Evolutionary conservation across 257 asterid species (phyloP).

Genomic region (Euphrasia confusa): DNA sequence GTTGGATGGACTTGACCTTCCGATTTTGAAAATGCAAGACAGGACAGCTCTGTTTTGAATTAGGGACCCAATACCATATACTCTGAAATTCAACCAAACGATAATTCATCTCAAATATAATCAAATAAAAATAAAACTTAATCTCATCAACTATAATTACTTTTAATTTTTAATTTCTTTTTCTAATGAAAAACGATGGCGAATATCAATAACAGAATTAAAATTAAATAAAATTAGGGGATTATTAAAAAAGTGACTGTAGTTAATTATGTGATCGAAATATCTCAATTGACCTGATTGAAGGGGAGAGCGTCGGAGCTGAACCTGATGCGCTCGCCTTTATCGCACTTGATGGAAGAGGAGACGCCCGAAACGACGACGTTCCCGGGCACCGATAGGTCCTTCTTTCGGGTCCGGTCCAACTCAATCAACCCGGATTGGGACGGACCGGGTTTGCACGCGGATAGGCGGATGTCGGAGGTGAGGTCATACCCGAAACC

Average conservation of each 20-base stretch:
- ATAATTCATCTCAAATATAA: not conserved
- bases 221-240: not conserved
- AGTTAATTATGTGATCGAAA: not conserved
- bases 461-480: conserved; percentile 60
- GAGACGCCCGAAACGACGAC: conserved; percentile 57
- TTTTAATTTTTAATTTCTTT: not conserved
- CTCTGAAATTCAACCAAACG: not conserved
- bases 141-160: not conserved
- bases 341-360: conserved; percentile 80
- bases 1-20: conserved; percentile 30
- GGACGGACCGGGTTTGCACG: conserved; percentile 69
- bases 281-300: conserved; percentile 45
- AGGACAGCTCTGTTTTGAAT: conserved; percentile 18
- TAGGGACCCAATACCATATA: conserved; percentile 2
- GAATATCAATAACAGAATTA: not conserved
- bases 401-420: conserved; percentile 49
- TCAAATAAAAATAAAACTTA: no score
- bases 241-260: not conserved
- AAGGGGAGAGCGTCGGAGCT: conserved; percentile 81
- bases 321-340: conserved; percentile 94
- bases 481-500: conserved; percentile 87
- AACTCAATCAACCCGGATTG: conserved; percentile 64
- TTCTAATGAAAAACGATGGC: not conserved
- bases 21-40: conserved; percentile 19
- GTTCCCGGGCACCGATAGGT: conserved; percentile 70